phyloP scores from a whole-genome alignment of 768 basidiomycete species.

The Tephrocybe sp. region DNA sequence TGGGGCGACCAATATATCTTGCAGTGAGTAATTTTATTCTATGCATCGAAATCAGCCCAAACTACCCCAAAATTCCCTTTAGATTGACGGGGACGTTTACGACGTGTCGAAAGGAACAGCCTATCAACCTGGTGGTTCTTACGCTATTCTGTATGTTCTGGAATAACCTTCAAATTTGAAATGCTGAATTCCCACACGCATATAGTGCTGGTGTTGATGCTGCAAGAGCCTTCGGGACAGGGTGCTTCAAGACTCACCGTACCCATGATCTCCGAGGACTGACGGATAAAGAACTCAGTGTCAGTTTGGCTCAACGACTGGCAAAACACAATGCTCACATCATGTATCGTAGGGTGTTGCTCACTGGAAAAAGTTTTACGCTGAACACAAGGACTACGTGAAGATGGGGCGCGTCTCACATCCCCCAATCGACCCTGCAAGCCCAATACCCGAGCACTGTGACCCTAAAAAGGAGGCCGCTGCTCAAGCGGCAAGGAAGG shows the following conservation, averaged over 20 bases:
- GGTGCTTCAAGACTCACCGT: constrained; percentile 87
- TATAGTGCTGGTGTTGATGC: constrained; percentile 80
- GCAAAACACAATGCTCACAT: background rate
- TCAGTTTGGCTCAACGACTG: constrained; percentile 31
- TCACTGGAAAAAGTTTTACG: constrained; percentile 92
- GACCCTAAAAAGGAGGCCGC: constrained; percentile 55
- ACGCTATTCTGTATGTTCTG: constrained; percentile 61
- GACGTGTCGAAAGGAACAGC: constrained; percentile 81
- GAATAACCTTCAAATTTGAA: constrained; percentile 13
- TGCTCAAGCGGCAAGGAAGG: constrained; percentile 28
- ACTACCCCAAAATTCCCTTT: constrained; percentile 8
- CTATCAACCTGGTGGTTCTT: constrained; percentile 90
- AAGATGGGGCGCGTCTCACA: constrained; percentile 79
- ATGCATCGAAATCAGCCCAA: background rate
- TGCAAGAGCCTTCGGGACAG: constrained; percentile 90
- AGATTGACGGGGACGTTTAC: constrained; percentile 93
- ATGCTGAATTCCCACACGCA: constrained; percentile 18
- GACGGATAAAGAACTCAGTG: constrained; percentile 66
- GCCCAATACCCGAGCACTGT: constrained; percentile 75
- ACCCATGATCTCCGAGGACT: constrained; percentile 91
- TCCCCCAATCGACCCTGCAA: constrained; percentile 72
- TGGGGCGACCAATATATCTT: constrained; percentile 73
- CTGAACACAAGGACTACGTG: constrained; percentile 74
- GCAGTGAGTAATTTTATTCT: constrained; percentile 52
- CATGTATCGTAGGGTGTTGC: constrained; percentile 54